These are phyloP conservation scores for Elasticomyces elasticus DNA, from an alignment of 495 filamentous ascomycete species.

Conservation along the genomic window DNA sequence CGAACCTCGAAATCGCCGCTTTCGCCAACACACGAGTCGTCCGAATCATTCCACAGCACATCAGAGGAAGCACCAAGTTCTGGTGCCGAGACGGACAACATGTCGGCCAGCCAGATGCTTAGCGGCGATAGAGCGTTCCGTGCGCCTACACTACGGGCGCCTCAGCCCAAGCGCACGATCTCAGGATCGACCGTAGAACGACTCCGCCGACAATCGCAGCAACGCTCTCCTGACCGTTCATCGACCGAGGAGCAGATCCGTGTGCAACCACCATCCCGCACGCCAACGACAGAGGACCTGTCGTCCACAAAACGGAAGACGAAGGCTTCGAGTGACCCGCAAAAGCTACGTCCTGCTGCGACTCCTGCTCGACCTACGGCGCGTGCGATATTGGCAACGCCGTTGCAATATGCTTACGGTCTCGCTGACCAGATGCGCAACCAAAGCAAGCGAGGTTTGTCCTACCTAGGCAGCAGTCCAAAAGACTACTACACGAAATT, in stretches of 20 bases:
- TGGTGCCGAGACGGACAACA: constrained; percentile 1
- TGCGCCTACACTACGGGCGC: constrained; percentile 39
- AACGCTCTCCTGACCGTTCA: background rate
- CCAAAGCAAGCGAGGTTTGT: constrained; percentile 72
- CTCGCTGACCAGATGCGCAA: constrained; percentile 75
- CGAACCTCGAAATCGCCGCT: constrained; percentile 34
- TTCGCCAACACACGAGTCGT: constrained; percentile 64
- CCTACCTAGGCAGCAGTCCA: constrained; percentile 76
- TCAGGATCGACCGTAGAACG: constrained; percentile 19
- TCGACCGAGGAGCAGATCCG: background rate
- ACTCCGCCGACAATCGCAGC: constrained; percentile 30
- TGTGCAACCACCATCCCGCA: constrained; percentile 3
- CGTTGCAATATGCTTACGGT: constrained; percentile 74
- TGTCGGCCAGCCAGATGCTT: constrained; percentile 82
- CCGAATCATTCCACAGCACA: constrained; percentile 44
- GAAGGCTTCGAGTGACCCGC: background rate
- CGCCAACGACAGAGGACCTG: background rate
- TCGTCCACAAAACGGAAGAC: background rate
- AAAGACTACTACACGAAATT: constrained; percentile 98
- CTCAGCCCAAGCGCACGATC: background rate
- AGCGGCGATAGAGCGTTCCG: constrained; percentile 80
- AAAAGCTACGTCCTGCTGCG: background rate
- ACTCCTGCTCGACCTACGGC: constrained; percentile 37
- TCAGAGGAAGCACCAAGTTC: constrained; percentile 10
- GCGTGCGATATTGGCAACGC: constrained; percentile 42